Conservation (phyloP, 164 flowering plant species). For the Stephania cephalantha region DNA sequence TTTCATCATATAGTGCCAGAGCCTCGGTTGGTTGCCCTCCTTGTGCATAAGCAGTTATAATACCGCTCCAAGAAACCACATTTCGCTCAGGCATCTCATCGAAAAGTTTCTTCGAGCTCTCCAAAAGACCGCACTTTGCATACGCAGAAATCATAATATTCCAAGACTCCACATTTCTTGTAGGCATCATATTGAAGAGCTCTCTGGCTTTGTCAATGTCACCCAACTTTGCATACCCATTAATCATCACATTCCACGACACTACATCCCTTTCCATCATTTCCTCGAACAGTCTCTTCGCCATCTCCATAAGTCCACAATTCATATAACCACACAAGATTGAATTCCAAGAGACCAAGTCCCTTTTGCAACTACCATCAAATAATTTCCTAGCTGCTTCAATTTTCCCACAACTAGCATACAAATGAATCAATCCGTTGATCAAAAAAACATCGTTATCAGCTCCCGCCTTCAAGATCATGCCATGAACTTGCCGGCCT, state of each 20-base stretch:
- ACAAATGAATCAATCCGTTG: constrained; percentile 16
- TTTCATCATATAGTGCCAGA: constrained; percentile 13
- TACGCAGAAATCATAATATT: constrained; percentile 16
- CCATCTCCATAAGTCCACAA: constrained; percentile 2
- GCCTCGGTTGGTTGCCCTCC: constrained; percentile 17
- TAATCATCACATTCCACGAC: constrained; percentile 17
- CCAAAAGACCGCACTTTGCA: constrained; percentile 24
- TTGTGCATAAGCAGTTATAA: constrained; percentile 23
- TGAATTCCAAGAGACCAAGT: constrained; percentile 14
- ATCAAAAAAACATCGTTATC: constrained; percentile 5
- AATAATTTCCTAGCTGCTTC: constrained; percentile 6
- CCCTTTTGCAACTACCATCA: constrained; percentile 1
- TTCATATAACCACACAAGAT: constrained; percentile 11
- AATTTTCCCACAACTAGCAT: constrained; percentile 10
- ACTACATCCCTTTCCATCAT: constrained; percentile 13
- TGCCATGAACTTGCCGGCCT: constrained; percentile 14
- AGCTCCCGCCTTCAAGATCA: constrained; percentile 10
- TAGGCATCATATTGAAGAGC: constrained; percentile 8
- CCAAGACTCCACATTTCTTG: constrained; percentile 13
- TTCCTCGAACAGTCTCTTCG: constrained; percentile 9
- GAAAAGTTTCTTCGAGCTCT: constrained; percentile 19
- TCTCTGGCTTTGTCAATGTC: constrained; percentile 8
- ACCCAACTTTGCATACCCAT: constrained; percentile 10
- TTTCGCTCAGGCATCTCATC: constrained; percentile 24
- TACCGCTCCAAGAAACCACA: constrained; percentile 26